Percentiles rank a stretch among this genome's conserved stretches.
Evolutionary conservation across 768 basidiomycete genomes (phyloP).

Genomic region (Punctularia strigosozonata): DNA sequence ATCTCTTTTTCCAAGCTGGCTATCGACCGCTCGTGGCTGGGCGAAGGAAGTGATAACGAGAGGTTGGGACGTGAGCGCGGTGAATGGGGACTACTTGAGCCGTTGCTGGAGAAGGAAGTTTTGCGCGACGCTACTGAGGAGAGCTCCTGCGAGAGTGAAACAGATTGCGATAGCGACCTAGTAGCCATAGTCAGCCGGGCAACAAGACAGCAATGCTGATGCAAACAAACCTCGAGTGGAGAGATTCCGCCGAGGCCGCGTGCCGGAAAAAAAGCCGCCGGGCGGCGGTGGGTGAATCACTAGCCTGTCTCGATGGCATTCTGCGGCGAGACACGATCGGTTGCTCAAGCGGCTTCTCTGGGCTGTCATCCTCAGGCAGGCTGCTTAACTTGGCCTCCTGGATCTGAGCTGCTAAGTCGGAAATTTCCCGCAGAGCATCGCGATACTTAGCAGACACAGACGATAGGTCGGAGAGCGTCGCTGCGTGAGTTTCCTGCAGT

Average conservation of each 20-base stretch:
- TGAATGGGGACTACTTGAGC: conserved; percentile 55
- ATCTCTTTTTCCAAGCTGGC: conserved; percentile 88
- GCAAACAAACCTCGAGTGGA: conserved; percentile 63
- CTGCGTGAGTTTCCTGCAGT: conserved; percentile 74
- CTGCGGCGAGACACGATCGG: too few species aligned
- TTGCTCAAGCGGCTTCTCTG: conserved; percentile 36
- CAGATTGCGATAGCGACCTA: conserved; percentile 87
- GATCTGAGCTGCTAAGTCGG: conserved; percentile 85
- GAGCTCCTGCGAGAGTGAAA: conserved; percentile 95
- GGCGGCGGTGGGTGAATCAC: conserved; percentile 34
- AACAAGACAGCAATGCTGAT: conserved; percentile 6
- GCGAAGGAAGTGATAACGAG: conserved; percentile 38
- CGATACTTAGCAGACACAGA: conserved; percentile 73
- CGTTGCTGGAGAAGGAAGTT: conserved; percentile 66
- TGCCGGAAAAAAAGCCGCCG: conserved; percentile 80
- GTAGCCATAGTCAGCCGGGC: conserved; percentile 9
- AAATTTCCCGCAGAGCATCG: conserved; percentile 83
- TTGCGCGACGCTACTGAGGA: conserved; percentile 82
- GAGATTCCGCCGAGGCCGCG: conserved; percentile 78
- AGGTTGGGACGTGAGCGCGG: conserved; percentile 54
- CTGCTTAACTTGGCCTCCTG: conserved; percentile 72
- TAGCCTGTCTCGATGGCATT: conserved; percentile 33
- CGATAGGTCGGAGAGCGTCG: conserved; percentile 70
- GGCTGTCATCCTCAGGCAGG: conserved; percentile 28
- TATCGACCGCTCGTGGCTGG: conserved; percentile 56